Conservation (phyloP, 2,329 filamentous ascomycete species). For the Pseudopithomyces maydicus region DNA sequence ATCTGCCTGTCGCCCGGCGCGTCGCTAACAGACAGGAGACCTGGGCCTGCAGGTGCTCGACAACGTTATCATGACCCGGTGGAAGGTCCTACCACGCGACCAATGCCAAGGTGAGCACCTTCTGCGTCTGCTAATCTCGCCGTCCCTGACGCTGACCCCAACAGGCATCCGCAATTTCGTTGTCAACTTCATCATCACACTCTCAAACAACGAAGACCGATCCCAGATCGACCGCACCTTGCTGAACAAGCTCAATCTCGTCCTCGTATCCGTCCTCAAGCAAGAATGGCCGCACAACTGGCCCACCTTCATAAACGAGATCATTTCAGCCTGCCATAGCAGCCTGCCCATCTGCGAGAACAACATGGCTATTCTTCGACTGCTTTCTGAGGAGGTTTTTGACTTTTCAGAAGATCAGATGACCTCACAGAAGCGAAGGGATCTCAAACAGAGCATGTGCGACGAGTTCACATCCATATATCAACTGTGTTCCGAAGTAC, state of each 20-base stretch:
- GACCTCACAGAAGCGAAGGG: slow-evolving; percentile 97
- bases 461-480: slow-evolving; percentile 98
- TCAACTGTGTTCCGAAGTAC: slow-evolving; percentile 93
- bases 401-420: slow-evolving; percentile 99
- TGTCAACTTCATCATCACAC: slow-evolving; percentile 96
- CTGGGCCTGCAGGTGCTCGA: slow-evolving; percentile 95
- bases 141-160: slow-evolving; percentile 11
- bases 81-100: slow-evolving; percentile 95
- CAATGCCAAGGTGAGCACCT: slow-evolving; percentile 83
- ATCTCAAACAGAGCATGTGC: slow-evolving; percentile 98
- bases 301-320: slow-evolving; percentile 99
- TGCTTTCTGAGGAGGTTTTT: slow-evolving; percentile 97
- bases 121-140: background rate
- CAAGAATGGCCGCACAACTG: slow-evolving; percentile 99
- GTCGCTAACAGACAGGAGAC: slow-evolving; percentile 61
- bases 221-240: slow-evolving; percentile 84
- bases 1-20: slow-evolving; percentile 11
- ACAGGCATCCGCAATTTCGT: slow-evolving; percentile 98
- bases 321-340: slow-evolving; percentile 93
- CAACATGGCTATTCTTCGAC: slow-evolving; percentile 96
- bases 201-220: slow-evolving; percentile 86
- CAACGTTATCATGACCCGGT: slow-evolving; percentile 97
- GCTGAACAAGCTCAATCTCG: slow-evolving; percentile 97
- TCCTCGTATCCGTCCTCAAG: slow-evolving; percentile 96
- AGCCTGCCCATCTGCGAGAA: slow-evolving; percentile 98